Conservation (phyloP, 2,329 filamentous ascomycete genomes). For the Penicillium sp. region DNA sequence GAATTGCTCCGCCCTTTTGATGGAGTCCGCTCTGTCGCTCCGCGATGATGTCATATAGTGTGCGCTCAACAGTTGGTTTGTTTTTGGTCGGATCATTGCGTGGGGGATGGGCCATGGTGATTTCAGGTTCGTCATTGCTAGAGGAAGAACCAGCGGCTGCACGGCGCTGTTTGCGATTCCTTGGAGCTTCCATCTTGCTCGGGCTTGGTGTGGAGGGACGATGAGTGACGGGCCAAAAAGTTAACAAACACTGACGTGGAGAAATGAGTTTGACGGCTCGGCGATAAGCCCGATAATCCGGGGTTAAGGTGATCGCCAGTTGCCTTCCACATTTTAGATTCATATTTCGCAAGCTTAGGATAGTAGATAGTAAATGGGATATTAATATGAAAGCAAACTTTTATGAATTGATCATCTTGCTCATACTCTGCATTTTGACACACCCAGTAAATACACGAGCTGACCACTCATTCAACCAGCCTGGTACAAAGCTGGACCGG, state of each 20-base stretch:
- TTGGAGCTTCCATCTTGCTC: conserved; percentile 23
- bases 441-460: background rate
- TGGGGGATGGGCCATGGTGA: conserved; percentile 16
- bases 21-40: conserved; percentile 34
- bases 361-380: background rate
- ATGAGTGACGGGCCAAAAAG: background rate
- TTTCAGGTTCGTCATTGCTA: conserved; percentile 9
- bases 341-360: background rate
- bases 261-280: conserved; percentile 6
- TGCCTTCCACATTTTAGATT: background rate
- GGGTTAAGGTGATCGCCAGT: background rate
- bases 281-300: conserved; percentile 5
- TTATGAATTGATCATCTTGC: background rate
- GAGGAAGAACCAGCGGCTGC: conserved; percentile 23
- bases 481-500: conserved; percentile 63
- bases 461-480: conserved; percentile 50
- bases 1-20: background rate
- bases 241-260: conserved; percentile 8
- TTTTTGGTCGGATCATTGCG: conserved; percentile 24
- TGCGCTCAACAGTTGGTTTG: conserved; percentile 26
- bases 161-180: conserved; percentile 37
- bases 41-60: conserved; percentile 39
- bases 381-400: background rate
- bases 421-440: background rate
- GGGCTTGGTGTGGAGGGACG: background rate